phyloP scores from a whole-genome alignment of 2,329 filamentous ascomycete genomes.

The Curvularia hawaiiensis region DNA sequence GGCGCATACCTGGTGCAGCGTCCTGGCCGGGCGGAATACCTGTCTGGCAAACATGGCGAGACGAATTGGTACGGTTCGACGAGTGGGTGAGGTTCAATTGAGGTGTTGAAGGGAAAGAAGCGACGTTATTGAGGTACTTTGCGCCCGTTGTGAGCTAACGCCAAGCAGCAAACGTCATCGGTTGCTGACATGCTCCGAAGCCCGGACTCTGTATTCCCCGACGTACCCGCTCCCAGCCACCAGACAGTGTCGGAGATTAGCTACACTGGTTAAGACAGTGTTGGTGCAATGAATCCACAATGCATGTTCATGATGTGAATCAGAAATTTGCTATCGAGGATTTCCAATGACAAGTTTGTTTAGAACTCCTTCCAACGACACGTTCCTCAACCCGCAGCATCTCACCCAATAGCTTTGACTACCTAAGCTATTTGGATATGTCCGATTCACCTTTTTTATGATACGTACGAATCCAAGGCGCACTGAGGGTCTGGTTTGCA shows the following conservation, averaged over 20 bases:
- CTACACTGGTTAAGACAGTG: background rate
- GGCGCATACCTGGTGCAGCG: slow-evolving; percentile 47
- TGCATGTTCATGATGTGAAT: background rate
- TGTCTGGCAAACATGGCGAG: slow-evolving; percentile 52
- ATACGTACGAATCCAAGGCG: too few relatives aligned
- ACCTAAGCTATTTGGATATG: too few relatives aligned
- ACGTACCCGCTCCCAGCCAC: background rate
- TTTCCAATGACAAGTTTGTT: too few relatives aligned
- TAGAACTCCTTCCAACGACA: background rate
- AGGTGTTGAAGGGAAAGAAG: slow-evolving; percentile 6
- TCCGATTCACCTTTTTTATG: too few relatives aligned
- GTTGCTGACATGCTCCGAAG: slow-evolving; percentile 9
- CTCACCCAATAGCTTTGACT: too few relatives aligned
- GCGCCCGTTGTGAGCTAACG: slow-evolving; percentile 20
- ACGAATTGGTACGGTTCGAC: slow-evolving; percentile 30
- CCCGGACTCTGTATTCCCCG: slow-evolving; percentile 8
- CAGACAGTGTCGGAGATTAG: background rate
- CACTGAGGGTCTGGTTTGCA: too few relatives aligned
- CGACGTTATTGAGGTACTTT: slow-evolving; percentile 15
- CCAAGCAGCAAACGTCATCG: slow-evolving; percentile 40
- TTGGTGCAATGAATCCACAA: background rate
- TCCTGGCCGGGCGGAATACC: slow-evolving; percentile 50
- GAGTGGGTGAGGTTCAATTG: slow-evolving; percentile 16
- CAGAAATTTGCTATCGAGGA: too few relatives aligned
- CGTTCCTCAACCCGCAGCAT: background rate